These are phyloP conservation scores for Macaranga tanarius DNA, from an alignment of 441 rosid genomes.

Conservation along the genomic window DNA sequence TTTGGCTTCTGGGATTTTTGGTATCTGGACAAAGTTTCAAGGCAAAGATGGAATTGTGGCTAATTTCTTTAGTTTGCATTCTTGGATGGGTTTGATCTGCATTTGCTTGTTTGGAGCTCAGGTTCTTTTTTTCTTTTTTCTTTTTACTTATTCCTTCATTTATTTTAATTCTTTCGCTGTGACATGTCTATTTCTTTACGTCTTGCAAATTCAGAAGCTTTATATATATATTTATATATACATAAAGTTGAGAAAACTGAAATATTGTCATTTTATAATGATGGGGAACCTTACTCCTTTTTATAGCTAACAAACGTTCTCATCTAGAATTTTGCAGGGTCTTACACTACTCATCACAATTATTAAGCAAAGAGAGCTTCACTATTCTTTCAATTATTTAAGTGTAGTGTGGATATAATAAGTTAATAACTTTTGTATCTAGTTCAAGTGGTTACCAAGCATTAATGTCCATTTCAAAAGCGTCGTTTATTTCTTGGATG, in stretches of 20 bases:
- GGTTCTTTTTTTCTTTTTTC: slow-evolving; percentile 36
- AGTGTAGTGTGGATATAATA: neutral
- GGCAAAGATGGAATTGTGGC: slow-evolving; percentile 57
- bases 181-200: neutral
- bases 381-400: slow-evolving; percentile 7
- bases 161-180: neutral
- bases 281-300: neutral
- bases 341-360: neutral
- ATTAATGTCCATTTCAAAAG: neutral
- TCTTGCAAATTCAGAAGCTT: too few species aligned
- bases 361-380: neutral
- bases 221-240: neutral
- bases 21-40: slow-evolving; percentile 85
- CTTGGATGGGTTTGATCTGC: slow-evolving; percentile 95
- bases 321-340: too few species aligned
- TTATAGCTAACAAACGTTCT: neutral
- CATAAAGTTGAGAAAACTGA: neutral
- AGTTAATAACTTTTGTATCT: neutral
- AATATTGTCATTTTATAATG: neutral
- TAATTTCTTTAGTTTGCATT: slow-evolving; percentile 85
- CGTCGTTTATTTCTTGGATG: neutral
- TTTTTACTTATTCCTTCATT: slow-evolving; percentile 11
- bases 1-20: slow-evolving; percentile 71
- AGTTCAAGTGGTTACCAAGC: neutral
- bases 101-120: slow-evolving; percentile 78